A percentile compares a stretch with the other conserved stretches of the same genome.
Evolutionary conservation across 2,329 filamentous ascomycete genomes (phyloP).

Genomic region (Coniochaeta prunicola): DNA sequence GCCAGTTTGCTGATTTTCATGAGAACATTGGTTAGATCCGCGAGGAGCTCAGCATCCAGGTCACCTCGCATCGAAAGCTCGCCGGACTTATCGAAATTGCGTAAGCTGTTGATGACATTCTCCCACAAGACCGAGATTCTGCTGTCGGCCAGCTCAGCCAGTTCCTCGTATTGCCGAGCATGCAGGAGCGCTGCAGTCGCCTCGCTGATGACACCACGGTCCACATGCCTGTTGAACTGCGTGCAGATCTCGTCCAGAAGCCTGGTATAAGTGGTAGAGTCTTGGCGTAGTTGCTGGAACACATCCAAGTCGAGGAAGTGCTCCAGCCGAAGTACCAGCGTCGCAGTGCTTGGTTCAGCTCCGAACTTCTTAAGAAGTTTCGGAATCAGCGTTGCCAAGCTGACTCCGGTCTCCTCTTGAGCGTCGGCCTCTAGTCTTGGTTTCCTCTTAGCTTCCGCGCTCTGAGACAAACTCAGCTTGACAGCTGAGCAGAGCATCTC

Average conservation of each 20-base stretch:
- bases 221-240: conserved; percentile 89
- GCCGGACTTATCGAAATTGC: conserved; percentile 61
- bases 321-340: conserved; percentile 77
- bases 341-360: conserved; percentile 78
- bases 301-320: conserved; percentile 80
- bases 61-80: conserved; percentile 67
- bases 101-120: conserved; percentile 66
- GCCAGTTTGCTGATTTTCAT: conserved; percentile 76
- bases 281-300: conserved; percentile 83
- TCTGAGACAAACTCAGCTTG: conserved; percentile 61
- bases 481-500: conserved; percentile 82
- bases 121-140: conserved; percentile 85
- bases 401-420: conserved; percentile 71
- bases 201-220: conserved; percentile 76
- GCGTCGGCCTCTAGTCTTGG: conserved; percentile 58
- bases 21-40: conserved; percentile 65
- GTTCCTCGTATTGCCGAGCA: conserved; percentile 78
- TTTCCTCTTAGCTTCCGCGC: conserved; percentile 57
- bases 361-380: conserved; percentile 88
- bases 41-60: conserved; percentile 57
- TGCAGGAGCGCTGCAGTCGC: conserved; percentile 77
- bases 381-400: conserved; percentile 73
- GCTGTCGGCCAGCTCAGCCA: conserved; percentile 75
- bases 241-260: conserved; percentile 87
- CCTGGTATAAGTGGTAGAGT: conserved; percentile 70